Base-by-base conservation (phyloP, 352 stramenopile species). In the Globisporangium ultimum region DNA sequence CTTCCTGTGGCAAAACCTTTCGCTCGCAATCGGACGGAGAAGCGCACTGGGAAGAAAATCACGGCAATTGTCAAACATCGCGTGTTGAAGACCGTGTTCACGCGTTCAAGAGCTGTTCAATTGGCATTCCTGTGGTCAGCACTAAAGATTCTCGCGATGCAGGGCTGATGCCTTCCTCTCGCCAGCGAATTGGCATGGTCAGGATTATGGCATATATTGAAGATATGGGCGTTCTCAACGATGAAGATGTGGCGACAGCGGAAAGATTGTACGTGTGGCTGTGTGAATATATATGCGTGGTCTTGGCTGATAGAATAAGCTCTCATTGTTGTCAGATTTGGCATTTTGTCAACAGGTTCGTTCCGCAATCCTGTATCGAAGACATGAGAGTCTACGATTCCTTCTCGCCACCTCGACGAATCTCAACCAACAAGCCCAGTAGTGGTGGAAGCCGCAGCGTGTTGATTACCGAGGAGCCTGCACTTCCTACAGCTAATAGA, bases 101-200 rank as follows among this genome's bases (percentile, higher is more conserved):
- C 48, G 3, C 49, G 9, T 67, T 74, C 58, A 81, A 83, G 56
- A 79, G 68, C 49, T 91, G 81, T 53, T 78, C 71, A 15, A 80
- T 91, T 15, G 80, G 73, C n/a, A 63, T 91, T 8, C 79, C 77
- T 1, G 63, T 91, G 12, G 62, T 84, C 47, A 56, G 42, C 36
- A n/a, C 10, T 8, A 45, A 45, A n/a, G 40, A 45, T 5, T 0
- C 17, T 7, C 36, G 15, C 48, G 9, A 46, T 42, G 32, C 13
- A 22, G 13, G 24, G 1, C 1, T 20, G 5, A 38, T 49, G 17
- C 8, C 11, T 4, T 18, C 22, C 7, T 58, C 48, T 13, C 7
- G 21, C 20, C 58, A 60, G n/a, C 46, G 55, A 48, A 45, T 77
- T 17, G 72, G 72, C 32, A 68, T 55, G 24, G 52, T 75, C 20